A percentile compares a stretch with the other conserved stretches of the same genome.
Conservation (phyloP, 139 green algal genomes). For the Raphidocelis subcapitata region DNA sequence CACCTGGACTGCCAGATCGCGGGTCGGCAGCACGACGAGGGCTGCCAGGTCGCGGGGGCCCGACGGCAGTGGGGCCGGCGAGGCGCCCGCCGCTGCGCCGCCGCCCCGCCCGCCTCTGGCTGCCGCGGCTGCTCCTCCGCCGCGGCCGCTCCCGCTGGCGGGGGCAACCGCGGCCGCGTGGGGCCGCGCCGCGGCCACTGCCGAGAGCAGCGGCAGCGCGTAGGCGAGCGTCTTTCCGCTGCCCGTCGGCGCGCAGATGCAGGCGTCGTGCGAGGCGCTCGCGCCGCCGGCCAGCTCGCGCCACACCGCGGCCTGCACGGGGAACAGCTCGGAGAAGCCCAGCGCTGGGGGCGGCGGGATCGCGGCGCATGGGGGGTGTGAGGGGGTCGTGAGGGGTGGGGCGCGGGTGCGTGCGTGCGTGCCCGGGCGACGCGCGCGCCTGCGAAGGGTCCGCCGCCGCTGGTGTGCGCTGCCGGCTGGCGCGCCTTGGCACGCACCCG, state of each 20-base stretch:
- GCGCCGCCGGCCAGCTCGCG: slow-evolving; percentile 58
- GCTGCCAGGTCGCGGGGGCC: slow-evolving; percentile 40
- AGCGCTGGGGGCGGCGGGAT: slow-evolving; percentile 8
- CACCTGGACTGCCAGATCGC: slow-evolving; percentile 80
- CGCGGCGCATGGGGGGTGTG: not conserved
- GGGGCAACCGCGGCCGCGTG: not conserved
- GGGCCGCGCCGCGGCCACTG: no score
- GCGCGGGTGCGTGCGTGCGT: no score
- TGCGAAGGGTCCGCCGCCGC: not conserved
- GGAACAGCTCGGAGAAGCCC: slow-evolving; percentile 70
- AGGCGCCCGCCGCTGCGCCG: no score
- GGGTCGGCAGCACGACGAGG: slow-evolving; percentile 80
- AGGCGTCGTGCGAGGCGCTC: slow-evolving; percentile 77
- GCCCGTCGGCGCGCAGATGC: slow-evolving; percentile 83
- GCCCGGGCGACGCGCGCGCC: not conserved
- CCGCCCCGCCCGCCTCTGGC: not conserved
- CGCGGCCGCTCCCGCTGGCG: not conserved
- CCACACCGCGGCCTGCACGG: slow-evolving; percentile 82
- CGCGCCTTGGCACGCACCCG: not conserved
- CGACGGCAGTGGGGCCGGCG: no score
- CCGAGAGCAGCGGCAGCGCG: slow-evolving; percentile 73
- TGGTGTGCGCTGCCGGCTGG: not conserved
- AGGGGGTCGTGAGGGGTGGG: not conserved
- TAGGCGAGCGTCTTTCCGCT: slow-evolving; percentile 93
- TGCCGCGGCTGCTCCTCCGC: not conserved